Evolutionary conservation across 495 filamentous ascomycete species (phyloP).

Genomic region (Penicillium diatomitis): DNA sequence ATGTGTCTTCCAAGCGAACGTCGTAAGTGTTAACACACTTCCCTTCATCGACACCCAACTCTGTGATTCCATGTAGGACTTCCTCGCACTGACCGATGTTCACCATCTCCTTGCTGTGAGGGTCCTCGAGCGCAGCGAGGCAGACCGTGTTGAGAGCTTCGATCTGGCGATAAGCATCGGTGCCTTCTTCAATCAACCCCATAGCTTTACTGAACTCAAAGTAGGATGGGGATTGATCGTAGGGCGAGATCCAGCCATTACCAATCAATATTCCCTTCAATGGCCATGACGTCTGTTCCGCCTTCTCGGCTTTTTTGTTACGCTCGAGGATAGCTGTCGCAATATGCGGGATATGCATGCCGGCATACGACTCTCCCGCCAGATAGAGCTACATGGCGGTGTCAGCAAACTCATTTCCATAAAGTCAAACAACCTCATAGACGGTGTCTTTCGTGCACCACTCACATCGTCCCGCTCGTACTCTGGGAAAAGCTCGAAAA

Average conservation of each 20-base stretch:
- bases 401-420: conserved; percentile 13
- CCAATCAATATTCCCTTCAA: conserved; percentile 86
- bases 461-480: conserved; percentile 89
- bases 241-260: conserved; percentile 91
- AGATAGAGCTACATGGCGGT: conserved; percentile 65
- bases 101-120: conserved; percentile 50
- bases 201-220: conserved; percentile 67
- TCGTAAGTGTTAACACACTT: conserved; percentile 93
- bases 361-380: conserved; percentile 92
- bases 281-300: conserved; percentile 51
- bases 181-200: conserved; percentile 59
- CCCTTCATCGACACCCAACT: conserved; percentile 44
- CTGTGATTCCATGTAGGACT: conserved; percentile 61
- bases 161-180: conserved; percentile 51
- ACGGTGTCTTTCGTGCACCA: conserved; percentile 1
- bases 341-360: conserved; percentile 95
- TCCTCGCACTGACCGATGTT: conserved; percentile 60
- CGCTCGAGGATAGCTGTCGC: conserved; percentile 78
- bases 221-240: conserved; percentile 86
- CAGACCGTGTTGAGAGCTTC: conserved; percentile 64
- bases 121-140: conserved; percentile 41
- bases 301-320: conserved; percentile 41
- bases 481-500: conserved; percentile 82
- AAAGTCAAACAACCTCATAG: background rate
- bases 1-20: conserved; percentile 65